Percentiles rank a stretch among this genome's conserved stretches.
Evolutionary conservation across 768 basidiomycete genomes (phyloP).

Genomic region (Xerocomellus intermedius): DNA sequence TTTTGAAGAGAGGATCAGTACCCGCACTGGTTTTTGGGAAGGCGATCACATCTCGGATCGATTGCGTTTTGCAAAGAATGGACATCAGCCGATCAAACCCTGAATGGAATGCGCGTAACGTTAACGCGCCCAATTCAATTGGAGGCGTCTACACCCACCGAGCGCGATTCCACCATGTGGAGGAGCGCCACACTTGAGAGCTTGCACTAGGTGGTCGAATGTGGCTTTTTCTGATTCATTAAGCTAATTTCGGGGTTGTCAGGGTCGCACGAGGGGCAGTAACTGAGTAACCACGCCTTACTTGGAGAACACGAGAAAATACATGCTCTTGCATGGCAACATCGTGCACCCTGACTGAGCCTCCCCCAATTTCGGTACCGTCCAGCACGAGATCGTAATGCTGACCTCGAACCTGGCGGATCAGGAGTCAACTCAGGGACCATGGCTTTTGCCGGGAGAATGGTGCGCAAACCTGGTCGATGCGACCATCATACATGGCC

Average conservation of each 20-base stretch:
- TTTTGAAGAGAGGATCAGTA: slow-evolving; percentile 84
- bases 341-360: slow-evolving; percentile 91
- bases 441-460: not conserved
- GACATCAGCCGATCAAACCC: slow-evolving; percentile 94
- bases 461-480: slow-evolving; percentile 47
- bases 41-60: slow-evolving; percentile 94
- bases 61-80: slow-evolving; percentile 81
- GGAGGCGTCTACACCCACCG: slow-evolving; percentile 47
- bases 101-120: slow-evolving; percentile 29
- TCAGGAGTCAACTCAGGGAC: slow-evolving; percentile 1
- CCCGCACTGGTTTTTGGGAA: slow-evolving; percentile 91
- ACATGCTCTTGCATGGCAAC: slow-evolving; percentile 83
- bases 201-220: slow-evolving; percentile 84
- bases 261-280: slow-evolving; percentile 9
- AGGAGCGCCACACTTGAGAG: slow-evolving; percentile 86
- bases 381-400: slow-evolving; percentile 96
- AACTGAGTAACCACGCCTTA: slow-evolving; percentile 32
- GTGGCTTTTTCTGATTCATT: slow-evolving; percentile 66
- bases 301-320: slow-evolving; percentile 74
- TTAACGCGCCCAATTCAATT: slow-evolving; percentile 7
- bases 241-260: slow-evolving; percentile 48
- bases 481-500: slow-evolving; percentile 66
- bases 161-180: slow-evolving; percentile 95
- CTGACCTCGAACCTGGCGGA: slow-evolving; percentile 80
- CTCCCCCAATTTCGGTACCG: slow-evolving; percentile 91